A percentile compares a stretch with the other conserved stretches of the same genome.
Evolutionary conservation across 2,329 filamentous ascomycete genomes (phyloP).

Genomic region (Neonectria hederae): DNA sequence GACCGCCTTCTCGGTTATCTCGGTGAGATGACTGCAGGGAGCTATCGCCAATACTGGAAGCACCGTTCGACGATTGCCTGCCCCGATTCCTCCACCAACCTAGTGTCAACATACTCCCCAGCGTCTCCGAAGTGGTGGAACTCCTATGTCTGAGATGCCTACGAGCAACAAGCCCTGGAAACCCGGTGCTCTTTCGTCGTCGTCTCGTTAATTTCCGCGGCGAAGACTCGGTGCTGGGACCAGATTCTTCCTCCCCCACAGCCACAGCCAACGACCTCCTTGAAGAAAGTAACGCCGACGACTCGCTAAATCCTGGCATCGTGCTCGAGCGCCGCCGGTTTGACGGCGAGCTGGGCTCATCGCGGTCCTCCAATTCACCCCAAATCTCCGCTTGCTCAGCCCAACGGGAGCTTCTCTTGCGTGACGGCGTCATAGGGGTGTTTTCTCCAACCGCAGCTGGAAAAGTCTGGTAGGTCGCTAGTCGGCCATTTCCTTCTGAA

Average conservation of each 20-base stretch:
- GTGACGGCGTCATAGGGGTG: slow-evolving; percentile 51
- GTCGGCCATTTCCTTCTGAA: slow-evolving; percentile 53
- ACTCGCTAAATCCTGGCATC: slow-evolving; percentile 54
- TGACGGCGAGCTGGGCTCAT: slow-evolving; percentile 54
- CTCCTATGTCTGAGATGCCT: slow-evolving; percentile 52
- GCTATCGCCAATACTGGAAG: slow-evolving; percentile 30
- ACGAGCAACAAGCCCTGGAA: slow-evolving; percentile 68
- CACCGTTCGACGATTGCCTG: slow-evolving; percentile 34
- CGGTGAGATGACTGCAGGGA: slow-evolving; percentile 30
- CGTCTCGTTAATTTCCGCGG: slow-evolving; percentile 51
- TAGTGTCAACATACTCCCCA: slow-evolving; percentile 63
- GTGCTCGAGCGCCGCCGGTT: slow-evolving; percentile 60
- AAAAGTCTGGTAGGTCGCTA: slow-evolving; percentile 60
- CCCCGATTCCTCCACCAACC: slow-evolving; percentile 60
- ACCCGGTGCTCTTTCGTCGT: slow-evolving; percentile 68
- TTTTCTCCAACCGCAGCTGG: slow-evolving; percentile 50
- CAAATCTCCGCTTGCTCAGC: slow-evolving; percentile 83
- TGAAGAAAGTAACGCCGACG: slow-evolving; percentile 51
- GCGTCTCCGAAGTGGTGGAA: slow-evolving; percentile 58
- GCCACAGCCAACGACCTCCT: slow-evolving; percentile 46
- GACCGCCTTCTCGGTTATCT: slow-evolving; percentile 29
- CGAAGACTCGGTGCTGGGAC: slow-evolving; percentile 44
- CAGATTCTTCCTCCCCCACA: slow-evolving; percentile 39
- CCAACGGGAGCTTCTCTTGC: slow-evolving; percentile 63
- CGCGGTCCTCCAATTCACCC: slow-evolving; percentile 85